Base-by-base conservation (phyloP, 106 monocot genomes). In the Dioscorea dumetorum region DNA sequence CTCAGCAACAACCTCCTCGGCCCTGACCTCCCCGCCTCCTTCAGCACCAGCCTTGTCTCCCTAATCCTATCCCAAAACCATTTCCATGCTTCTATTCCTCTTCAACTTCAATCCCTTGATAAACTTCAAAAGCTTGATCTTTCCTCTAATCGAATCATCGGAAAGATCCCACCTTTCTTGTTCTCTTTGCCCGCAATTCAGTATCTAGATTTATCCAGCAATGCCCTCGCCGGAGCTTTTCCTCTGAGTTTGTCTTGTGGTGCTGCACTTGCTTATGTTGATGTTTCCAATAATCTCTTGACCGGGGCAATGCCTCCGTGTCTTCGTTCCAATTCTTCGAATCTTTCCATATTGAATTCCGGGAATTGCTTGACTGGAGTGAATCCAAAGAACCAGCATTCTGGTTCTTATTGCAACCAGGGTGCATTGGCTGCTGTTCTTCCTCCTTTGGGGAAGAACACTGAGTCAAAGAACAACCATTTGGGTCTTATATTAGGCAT, bases 341-440 rank as follows among this genome's bases (percentile, higher is more conserved):
- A 19, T 10, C 32, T 71, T 33, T 41, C 71, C 0, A 82, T 89
- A 6, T 51, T 84, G 61, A 70, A 70, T 75, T 77, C 91, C 14
- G 77, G 89, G 73, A 97, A 97, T 62, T 97, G 97, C 64, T 62
- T 97, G 15, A 52, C 52, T 20, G 67, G 57, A 2, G 62, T 48
- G n/a, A 75, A 78, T 56, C 22, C 66, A 5, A 77, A 22, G 34
- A 49, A 78, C 60, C 95, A 95, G 79, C 79, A 80, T 49, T 54
- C 73, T 17, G 74, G 35, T 60, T 80, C 84, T 49, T 88, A 78
- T 62, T 97, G 97, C 62, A 76, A 74, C 14, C 52, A 73, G 19
- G 75, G 76, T 20, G 89, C 97, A 23, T 41, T 92, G 57, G 97
- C 90, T 10, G 97, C 84, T 15, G 52, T 83, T 15, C 60, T 90